Evolutionary conservation across 176 grass and related monocot genomes (phyloP), one percentile per base, ranked within the genome.

Genomic region (bread wheat (Triticum aestivum)): DNA sequence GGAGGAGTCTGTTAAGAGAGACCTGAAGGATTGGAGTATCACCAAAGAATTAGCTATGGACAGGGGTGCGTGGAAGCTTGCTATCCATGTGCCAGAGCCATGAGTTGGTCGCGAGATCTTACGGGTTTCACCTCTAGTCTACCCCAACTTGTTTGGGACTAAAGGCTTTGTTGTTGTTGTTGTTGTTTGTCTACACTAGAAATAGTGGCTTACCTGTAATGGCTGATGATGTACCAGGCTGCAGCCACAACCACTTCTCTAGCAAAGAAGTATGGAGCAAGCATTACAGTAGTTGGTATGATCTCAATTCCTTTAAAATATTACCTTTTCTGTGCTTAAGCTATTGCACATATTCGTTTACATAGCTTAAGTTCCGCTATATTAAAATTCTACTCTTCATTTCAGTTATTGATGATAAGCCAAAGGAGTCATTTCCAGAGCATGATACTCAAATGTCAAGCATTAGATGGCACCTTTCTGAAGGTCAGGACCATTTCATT

Each of bases 391-490:
- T 86, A 33, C 6, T 90, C 1, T 81, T 87, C 18, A 65, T 81
- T 94, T 34, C 56, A 99, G 97, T 99, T 78, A 96, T 99, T 75
- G 97, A 99, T 66, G 90, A 96, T 86, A 99, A 95, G 70, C 89
- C 94, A 4, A 99, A 99, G 79, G 97, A 96, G 77, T 90, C 85
- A 4, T 68, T 99, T 42, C 97, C 92, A 56, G 94, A 94, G 73
- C 97, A 99, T 78, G 97, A 96, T 85, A 74, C 94, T 69, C 97
- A 96, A 81, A 77, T 99, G 84, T 99, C 94, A 68, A 94, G 92
- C 84, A 96, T 99, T 68, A 79, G 97, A 90, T 96, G 94, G 94
- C 92, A 99, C 63, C 97, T 99, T 79, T 99, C 97, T 29, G 94
- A 99, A 99, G 97, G 97, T 99, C 8, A 45, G 23, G 18, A 44